Evolutionary conservation across 2,329 filamentous ascomycete species (phyloP).

Genomic region (Fusarium nanum): DNA sequence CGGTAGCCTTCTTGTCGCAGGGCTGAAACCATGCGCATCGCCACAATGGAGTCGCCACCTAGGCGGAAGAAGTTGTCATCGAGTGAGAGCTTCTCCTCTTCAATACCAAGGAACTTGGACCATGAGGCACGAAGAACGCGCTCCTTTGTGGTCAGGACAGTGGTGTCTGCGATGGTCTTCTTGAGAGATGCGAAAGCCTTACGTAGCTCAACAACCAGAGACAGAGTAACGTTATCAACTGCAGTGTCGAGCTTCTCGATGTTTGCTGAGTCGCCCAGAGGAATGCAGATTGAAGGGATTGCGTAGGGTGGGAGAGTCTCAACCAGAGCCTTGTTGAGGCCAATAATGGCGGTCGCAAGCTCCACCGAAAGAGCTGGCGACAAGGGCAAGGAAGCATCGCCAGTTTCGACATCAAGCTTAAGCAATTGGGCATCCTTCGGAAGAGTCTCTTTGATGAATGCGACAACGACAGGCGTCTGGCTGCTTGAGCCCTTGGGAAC

Average conservation of each 20-base stretch:
- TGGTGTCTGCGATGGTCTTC: slow-evolving; percentile 27
- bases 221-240: slow-evolving; percentile 19
- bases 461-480: slow-evolving; percentile 40
- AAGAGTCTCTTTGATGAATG: slow-evolving; percentile 27
- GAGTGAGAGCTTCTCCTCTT: slow-evolving; percentile 40
- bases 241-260: slow-evolving; percentile 3
- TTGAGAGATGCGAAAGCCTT: slow-evolving; percentile 28
- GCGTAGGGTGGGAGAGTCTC: slow-evolving; percentile 45
- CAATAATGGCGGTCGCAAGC: slow-evolving; percentile 37
- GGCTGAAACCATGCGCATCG: slow-evolving; percentile 46
- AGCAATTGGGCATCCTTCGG: slow-evolving; percentile 2
- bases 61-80: slow-evolving; percentile 48
- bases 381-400: slow-evolving; percentile 19
- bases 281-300: slow-evolving; percentile 43
- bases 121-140: slow-evolving; percentile 33
- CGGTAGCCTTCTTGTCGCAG: slow-evolving; percentile 40
- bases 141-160: slow-evolving; percentile 39
- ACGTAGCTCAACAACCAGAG: slow-evolving; percentile 32
- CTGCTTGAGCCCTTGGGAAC: slow-evolving; percentile 31
- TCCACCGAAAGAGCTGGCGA: slow-evolving; percentile 27
- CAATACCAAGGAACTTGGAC: slow-evolving; percentile 37
- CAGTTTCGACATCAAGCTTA: slow-evolving; percentile 16
- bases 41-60: slow-evolving; percentile 44
- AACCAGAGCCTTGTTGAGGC: slow-evolving; percentile 43
- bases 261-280: slow-evolving; percentile 6